These are phyloP conservation scores for Mimosa bimucronata DNA, from an alignment of 306 rosid species.

Conservation along the genomic window DNA sequence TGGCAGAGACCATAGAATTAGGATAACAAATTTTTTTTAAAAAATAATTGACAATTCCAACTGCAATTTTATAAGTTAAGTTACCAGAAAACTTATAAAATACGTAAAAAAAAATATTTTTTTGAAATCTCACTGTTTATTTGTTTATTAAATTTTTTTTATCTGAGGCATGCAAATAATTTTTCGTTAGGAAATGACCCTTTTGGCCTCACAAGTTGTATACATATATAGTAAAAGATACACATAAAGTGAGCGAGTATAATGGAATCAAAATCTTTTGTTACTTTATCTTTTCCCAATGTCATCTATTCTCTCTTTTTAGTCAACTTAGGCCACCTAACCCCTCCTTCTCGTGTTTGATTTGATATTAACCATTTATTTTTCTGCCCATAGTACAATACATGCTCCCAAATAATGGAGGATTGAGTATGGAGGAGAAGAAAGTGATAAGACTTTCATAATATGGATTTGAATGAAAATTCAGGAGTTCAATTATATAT, in stretches of 20 bases:
- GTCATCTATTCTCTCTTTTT: constrained; percentile 29
- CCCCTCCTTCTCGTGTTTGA: not conserved
- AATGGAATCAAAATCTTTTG: constrained; percentile 23
- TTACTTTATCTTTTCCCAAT: constrained; percentile 22
- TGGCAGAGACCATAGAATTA: constrained; percentile 3
- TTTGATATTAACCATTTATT: not conserved
- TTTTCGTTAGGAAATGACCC: too few relatives aligned
- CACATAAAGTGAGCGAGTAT: not conserved
- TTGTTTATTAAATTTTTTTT: too few relatives aligned
- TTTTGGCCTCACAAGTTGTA: too few relatives aligned
- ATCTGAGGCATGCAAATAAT: too few relatives aligned
- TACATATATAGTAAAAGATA: too few relatives aligned
- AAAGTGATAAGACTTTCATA: not conserved
- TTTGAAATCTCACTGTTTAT: too few relatives aligned
- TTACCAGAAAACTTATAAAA: too few relatives aligned
- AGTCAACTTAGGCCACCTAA: constrained; percentile 19
- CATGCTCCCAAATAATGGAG: not conserved
- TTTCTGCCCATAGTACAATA: not conserved
- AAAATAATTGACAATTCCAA: too few relatives aligned
- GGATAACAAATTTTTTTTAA: too few relatives aligned
- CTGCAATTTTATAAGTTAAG: too few relatives aligned
- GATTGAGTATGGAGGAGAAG: not conserved
- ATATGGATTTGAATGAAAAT: not conserved
- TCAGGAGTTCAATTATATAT: not conserved
- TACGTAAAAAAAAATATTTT: too few relatives aligned